Percentiles rank a stretch among this genome's conserved stretches.
Conservation (phyloP, 1,284 basidiomycete species). For the Porodaedalea pini region DNA sequence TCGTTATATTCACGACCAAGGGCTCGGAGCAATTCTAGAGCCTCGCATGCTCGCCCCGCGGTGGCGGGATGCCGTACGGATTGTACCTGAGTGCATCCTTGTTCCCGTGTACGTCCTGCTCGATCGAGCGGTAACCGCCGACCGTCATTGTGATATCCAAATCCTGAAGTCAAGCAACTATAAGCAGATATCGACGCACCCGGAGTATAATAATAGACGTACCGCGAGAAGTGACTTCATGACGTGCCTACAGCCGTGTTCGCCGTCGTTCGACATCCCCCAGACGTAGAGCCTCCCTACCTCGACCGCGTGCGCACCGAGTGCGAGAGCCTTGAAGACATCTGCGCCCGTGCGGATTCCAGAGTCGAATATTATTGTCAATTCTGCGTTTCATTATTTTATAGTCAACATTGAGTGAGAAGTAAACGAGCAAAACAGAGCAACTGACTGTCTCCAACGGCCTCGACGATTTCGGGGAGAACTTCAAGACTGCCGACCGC, state of each 20-base stretch:
- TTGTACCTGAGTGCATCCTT: slow-evolving; percentile 37
- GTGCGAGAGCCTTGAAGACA: slow-evolving; percentile 54
- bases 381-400: slow-evolving; percentile 33
- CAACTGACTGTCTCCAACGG: slow-evolving; percentile 44
- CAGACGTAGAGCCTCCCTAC: slow-evolving; percentile 48
- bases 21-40: no score
- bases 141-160: slow-evolving; percentile 56
- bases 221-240: slow-evolving; percentile 55
- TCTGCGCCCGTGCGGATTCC: slow-evolving; percentile 55
- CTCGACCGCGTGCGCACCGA: slow-evolving; percentile 45
- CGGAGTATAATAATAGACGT: background rate
- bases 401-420: slow-evolving; percentile 1
- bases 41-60: slow-evolving; percentile 38
- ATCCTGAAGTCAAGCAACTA: slow-evolving; percentile 33
- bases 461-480: slow-evolving; percentile 49
- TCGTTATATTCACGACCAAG: no score
- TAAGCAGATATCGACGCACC: background rate
- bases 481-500: slow-evolving; percentile 52
- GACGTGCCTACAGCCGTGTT: slow-evolving; percentile 49
- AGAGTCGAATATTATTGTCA: slow-evolving; percentile 61
- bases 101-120: slow-evolving; percentile 36
- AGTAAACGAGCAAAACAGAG: background rate
- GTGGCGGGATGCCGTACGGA: slow-evolving; percentile 37
- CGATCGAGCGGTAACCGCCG: slow-evolving; percentile 41
- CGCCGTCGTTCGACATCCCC: slow-evolving; percentile 50